Percentiles rank a stretch among this genome's conserved stretches.
These are phyloP conservation scores for Ustilago tritici DNA, from an alignment of 1,284 basidiomycete genomes.

Conservation along the genomic window DNA sequence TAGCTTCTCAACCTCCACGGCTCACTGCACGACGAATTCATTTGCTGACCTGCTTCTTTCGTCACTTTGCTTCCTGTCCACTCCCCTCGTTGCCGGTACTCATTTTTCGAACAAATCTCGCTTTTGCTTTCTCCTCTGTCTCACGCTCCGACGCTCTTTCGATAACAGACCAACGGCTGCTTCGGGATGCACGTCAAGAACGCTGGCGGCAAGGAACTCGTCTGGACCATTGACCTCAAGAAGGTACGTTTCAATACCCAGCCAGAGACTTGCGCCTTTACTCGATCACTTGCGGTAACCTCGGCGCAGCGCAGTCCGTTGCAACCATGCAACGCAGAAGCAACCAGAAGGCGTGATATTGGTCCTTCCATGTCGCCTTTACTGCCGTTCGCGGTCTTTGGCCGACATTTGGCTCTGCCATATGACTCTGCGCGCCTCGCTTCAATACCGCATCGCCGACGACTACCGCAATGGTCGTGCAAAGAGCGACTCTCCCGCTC, in stretches of 20 bases:
- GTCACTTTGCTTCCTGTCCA: neutral
- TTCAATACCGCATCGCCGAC: neutral
- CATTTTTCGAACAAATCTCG: too few relatives aligned
- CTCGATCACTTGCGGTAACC: neutral
- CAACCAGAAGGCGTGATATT: neutral
- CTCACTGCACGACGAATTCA: neutral
- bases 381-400: too few relatives aligned
- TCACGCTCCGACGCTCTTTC: neutral
- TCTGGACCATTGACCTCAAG: conserved; percentile 90
- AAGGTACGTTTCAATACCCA: conserved; percentile 72
- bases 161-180: conserved; percentile 84
- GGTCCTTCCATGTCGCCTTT: neutral
- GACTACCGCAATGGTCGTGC: neutral
- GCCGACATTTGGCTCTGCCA: too few relatives aligned
- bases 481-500: neutral
- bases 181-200: conserved; percentile 91
- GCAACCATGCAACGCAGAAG: too few relatives aligned
- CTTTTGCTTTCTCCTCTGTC: neutral
- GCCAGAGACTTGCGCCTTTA: neutral
- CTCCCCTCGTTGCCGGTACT: neutral
- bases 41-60: neutral
- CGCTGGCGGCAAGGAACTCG: conserved; percentile 78
- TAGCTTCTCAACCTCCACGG: neutral
- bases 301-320: too few relatives aligned
- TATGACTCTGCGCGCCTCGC: neutral